phyloP scores from a whole-genome alignment of 228 moss, liverwort and hornwort genomes.

The Sphagnum fallax region DNA sequence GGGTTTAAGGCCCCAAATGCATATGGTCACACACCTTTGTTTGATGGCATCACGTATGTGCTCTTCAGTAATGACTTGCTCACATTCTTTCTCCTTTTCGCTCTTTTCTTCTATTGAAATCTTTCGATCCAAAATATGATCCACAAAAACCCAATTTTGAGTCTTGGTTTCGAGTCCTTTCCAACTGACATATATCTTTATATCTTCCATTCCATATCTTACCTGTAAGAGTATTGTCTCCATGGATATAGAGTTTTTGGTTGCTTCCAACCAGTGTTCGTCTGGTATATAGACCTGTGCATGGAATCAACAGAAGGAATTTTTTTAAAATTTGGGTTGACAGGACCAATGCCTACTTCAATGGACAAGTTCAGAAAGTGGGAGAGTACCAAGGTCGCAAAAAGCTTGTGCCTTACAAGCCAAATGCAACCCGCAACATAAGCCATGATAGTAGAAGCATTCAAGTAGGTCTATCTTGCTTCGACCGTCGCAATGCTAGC shows the following conservation, averaged over 20 bases:
- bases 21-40: constrained; percentile 16
- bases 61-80: not conserved
- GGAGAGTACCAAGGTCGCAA: constrained; percentile 20
- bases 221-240: too few species aligned
- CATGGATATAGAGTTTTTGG: too few species aligned
- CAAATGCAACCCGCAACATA: constrained; percentile 16
- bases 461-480: constrained; percentile 15
- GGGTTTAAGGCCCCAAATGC: constrained; percentile 28
- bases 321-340: not conserved
- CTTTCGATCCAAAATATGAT: too few species aligned
- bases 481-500: constrained; percentile 25
- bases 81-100: too few species aligned
- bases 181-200: too few species aligned
- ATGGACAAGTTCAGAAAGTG: constrained; percentile 19
- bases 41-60: constrained; percentile 21
- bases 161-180: not conserved
- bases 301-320: not conserved
- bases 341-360: constrained; percentile 29
- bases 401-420: constrained; percentile 16
- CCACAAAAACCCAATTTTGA: not conserved
- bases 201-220: too few species aligned
- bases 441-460: constrained; percentile 14
- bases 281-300: not conserved
- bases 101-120: too few species aligned
- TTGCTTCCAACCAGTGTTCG: too few species aligned